Base-by-base conservation (phyloP, 2,329 filamentous ascomycete species). In the Setomelanomma holmii region DNA sequence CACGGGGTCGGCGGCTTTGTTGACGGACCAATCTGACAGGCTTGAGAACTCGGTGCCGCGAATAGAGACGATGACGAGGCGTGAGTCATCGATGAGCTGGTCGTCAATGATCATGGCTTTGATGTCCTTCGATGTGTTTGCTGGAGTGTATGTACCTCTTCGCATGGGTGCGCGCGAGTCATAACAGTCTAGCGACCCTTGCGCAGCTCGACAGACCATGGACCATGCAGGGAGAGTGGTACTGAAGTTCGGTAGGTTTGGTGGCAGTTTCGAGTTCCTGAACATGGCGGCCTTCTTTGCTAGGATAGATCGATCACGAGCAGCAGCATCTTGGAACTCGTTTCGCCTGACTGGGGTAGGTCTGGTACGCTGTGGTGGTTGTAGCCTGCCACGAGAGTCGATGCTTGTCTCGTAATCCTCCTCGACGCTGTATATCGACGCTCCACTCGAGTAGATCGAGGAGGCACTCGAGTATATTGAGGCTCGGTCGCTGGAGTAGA, bases 391-490 rank as follows among this genome's bases (percentile, higher is more conserved):
- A 6, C 34, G 44, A 12, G 17, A 16, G 10, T 39, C 21, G 20
- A 24, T 17, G 11, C 16, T 11, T 12, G 4, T 20, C 34, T 38
- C 34, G 12, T 16, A 21, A 3, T 46, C 44, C 8, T 46, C 49
- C 8, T 52, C 49, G 16, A 47, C 41, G 23, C 49, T 53, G 38
- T 53, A 53, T 41, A 47, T 21, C 39, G 49, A 53, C 8, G 49
- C 49, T 5, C 43, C 38, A 43, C 49, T 53, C 12, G 49, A 53
- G 43, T 43, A 53, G 24, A 48, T 47, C 12, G 49, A 53, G 12
- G 49, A 53, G 12, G 49, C 49, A 24, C 49, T 53, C 7, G 49
- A 53, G 44, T 53, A 53, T 36, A 53, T 53, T 16, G 49, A 53
- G 7, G 36, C 49, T 21, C 43, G 43, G 38, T 53, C 49, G 24